A percentile compares a stretch with the other conserved stretches of the same genome.
These are phyloP conservation scores for Globisporangium carolinianum DNA, from an alignment of 352 stramenopile genomes.

Conservation along the genomic window DNA sequence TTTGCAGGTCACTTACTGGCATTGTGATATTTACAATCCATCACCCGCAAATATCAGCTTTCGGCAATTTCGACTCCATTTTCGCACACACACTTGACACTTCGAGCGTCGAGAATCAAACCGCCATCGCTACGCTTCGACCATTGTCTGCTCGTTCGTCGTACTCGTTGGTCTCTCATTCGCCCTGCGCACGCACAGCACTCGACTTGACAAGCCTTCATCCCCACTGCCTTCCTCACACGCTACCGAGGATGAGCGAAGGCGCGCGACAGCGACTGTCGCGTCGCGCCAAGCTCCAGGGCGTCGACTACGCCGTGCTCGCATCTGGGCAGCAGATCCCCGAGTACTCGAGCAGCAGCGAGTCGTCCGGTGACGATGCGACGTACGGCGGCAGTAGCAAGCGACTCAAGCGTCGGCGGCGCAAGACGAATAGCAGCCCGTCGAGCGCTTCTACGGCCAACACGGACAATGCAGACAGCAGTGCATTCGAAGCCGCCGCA, in stretches of 20 bases:
- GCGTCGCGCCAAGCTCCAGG: conserved; percentile 65
- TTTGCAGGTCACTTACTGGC: no score
- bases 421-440: background rate
- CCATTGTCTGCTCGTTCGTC: no score
- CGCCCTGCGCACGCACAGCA: no score
- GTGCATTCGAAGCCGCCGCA: background rate
- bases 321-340: conserved; percentile 69
- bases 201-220: no score
- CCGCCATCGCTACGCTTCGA: no score
- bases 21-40: no score
- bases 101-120: no score
- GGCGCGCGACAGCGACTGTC: conserved; percentile 23
- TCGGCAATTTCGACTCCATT: no score
- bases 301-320: conserved; percentile 78
- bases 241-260: background rate
- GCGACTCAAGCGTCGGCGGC: conserved; percentile 3
- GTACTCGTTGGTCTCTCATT: no score
- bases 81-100: no score
- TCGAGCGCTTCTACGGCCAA: background rate
- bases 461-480: background rate
- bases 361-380: conserved; percentile 47
- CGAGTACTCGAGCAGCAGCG: conserved; percentile 68
- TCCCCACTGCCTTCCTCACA: no score
- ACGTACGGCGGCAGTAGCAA: conserved; percentile 17
- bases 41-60: no score